Base-by-base conservation (phyloP, 352 stramenopile genomes). In the Peronospora destructor region DNA sequence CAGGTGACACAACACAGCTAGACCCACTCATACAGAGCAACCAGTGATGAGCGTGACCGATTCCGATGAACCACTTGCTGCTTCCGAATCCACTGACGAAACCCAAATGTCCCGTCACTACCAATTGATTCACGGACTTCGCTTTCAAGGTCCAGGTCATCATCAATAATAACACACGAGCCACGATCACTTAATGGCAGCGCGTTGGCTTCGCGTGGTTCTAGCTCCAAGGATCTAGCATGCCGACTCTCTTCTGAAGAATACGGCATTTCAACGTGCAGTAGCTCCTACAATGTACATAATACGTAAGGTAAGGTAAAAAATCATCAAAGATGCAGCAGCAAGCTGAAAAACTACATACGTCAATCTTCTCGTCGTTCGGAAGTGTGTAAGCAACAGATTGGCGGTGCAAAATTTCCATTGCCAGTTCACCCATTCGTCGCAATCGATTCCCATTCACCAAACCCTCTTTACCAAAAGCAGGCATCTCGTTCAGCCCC, bases 1-100 rank as follows among this genome's bases (percentile, higher is more conserved):
- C 28, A 21, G 11, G 28, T 5, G 45, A 2, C 19, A 36, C 21
- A 47, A 7, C 12, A 30, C 32, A 44, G 50, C 54, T 81, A 90
- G 1, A 91, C 79, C 79, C 79, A 91, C 49, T 88, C 79, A 43
- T 86, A 85, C 44, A 64, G 56, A 21, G 66, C 57, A 33, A 65
- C 42, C 7, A 78, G 39, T 3, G 73, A 68, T 19, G 80, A 88
- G 9, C 77, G 67, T 1, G 80, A 88, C 6, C 80, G 76, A 56
- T 87, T 78, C 17, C 77, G 73, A 44, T 88, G 77, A 8, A 91
- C 80, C 2, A 91, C 74, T 49, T 88, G 84, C 41, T 90, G 81
- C 62, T 86, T 91, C 16, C 78, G 73, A 48, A 91, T 76, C 81
- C 78, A 90, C 49, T 90, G 78, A 12, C 81, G 76, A 33, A 90